phyloP scores from a whole-genome alignment of 345 rosid species.

The Pistacia atlantica region DNA sequence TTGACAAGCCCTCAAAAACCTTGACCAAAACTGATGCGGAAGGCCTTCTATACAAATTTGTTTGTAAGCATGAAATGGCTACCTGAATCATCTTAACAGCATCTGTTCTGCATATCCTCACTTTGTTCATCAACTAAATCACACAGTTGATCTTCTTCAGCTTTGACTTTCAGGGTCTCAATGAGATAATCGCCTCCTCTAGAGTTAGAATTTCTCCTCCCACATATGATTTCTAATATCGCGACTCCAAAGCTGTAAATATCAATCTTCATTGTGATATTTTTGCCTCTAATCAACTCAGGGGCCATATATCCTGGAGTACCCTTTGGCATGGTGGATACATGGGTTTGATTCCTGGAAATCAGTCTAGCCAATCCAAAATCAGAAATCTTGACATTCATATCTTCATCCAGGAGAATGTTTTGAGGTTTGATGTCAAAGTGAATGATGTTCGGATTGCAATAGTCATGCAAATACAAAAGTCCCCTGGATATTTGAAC shows the following conservation, averaged over 20 bases:
- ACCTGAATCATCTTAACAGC: conserved; percentile 15
- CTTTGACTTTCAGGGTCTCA: neutral
- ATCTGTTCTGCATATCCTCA: conserved; percentile 11
- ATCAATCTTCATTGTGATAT: conserved; percentile 28
- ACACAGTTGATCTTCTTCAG: conserved; percentile 4
- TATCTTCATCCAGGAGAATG: conserved; percentile 16
- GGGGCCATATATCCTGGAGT: conserved; percentile 22
- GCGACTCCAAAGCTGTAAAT: conserved; percentile 22
- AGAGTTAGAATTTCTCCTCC: conserved; percentile 3
- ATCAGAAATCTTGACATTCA: conserved; percentile 19
- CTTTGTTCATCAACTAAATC: conserved; percentile 3
- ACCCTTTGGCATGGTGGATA: conserved; percentile 8
- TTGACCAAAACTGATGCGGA: conserved; percentile 16
- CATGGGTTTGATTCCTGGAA: conserved; percentile 8
- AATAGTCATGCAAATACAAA: conserved; percentile 25
- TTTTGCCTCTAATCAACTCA: neutral
- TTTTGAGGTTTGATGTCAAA: conserved; percentile 26
- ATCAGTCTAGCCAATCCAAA: conserved; percentile 14
- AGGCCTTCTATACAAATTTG: conserved; percentile 10
- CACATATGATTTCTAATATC: conserved; percentile 14
- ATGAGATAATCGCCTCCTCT: neutral
- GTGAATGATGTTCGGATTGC: conserved; percentile 17
- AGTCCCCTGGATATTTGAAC: conserved; percentile 24
- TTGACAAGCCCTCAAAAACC: conserved; percentile 11
- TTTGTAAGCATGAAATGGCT: conserved; percentile 20